Base-by-base conservation (phyloP, 164 flowering plant species). In the Chloranthus sessilifolius region DNA sequence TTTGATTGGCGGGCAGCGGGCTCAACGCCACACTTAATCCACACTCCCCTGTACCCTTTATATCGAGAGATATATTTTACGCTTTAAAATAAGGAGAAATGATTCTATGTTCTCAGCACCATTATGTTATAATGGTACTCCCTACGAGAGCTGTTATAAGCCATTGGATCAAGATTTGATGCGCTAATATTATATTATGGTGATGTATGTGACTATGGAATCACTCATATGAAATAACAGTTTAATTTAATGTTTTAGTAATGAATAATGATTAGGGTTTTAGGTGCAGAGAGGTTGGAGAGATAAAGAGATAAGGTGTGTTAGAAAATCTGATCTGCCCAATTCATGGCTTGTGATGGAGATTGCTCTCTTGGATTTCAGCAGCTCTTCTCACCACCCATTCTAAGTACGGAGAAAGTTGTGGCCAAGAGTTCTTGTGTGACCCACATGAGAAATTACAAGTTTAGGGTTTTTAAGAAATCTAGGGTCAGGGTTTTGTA, bases 301-400 rank as follows among this genome's bases (percentile, higher is more conserved):
- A 17, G 35, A 14, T 33, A 31, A 39, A 11, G 58, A 47, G 66
- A 62, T 56, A 56, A 56, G 57, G 26, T 51, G 43, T 40, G 54
- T 24, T 15, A 24, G 14, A 10, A 54, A 62, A 21, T 40, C 25
- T 47, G 44, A 62, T 43, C 33, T 38, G 43, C 17, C 21, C 20
- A 24, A 44, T 43, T 28, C 22, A 44, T 26, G 42, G 23, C 29
- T 43, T 56, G 66, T 62, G 66, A 62, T 51, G 61, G 61, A 56
- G 57, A 56, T 62, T 50, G 52, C 30, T 29, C 37, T 26, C 53
- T 36, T 24, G 28, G 56, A 56, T 56, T 62, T 56, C 61, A 34
- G 22, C 31, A 40, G n/a, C 19, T 28, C 31, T 56, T 42, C 24
- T 43, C 9, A n/a, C 65, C 65, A 54, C 59, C 47, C 41, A 24